Percentiles rank a stretch among this genome's conserved stretches.
Conservation (phyloP, 176 grass and related monocot species). For the Hyparrhenia diplandra region DNA sequence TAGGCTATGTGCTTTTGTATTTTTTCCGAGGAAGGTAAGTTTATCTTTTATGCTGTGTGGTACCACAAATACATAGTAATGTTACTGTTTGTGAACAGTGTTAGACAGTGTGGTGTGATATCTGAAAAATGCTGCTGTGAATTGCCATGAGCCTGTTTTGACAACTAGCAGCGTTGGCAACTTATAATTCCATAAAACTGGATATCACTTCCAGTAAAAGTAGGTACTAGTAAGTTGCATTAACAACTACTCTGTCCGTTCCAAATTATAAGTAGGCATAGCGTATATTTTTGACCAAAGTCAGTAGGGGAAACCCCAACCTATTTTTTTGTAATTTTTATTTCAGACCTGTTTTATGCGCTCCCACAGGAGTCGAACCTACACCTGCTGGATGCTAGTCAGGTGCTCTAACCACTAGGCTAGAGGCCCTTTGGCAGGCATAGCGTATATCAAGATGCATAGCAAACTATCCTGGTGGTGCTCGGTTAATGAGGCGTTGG, state of each 20-base stretch:
- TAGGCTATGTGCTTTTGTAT: constrained; percentile 98
- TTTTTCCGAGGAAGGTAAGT: constrained; percentile 84
- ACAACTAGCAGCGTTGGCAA: neutral
- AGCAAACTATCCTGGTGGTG: neutral
- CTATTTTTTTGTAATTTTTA: no score
- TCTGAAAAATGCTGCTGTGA: neutral
- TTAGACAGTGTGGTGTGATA: neutral
- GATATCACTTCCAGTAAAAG: neutral
- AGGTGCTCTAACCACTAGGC: no score
- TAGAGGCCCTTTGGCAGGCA: no score
- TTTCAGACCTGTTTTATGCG: no score
- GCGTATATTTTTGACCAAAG: no score
- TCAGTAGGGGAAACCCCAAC: no score
- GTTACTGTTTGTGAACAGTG: constrained; percentile 8
- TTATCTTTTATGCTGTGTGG: constrained; percentile 7
- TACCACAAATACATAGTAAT: no score
- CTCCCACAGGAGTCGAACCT: no score
- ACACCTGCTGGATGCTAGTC: no score
- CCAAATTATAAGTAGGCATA: neutral
- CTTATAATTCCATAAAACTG: neutral
- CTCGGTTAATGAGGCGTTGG: no score
- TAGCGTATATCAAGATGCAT: neutral
- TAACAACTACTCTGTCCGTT: neutral
- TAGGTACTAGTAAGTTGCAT: neutral
- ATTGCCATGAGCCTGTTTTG: neutral